Evolutionary conservation across 495 filamentous ascomycete species (phyloP).

Genomic region (Articulospora tetracladia): DNA sequence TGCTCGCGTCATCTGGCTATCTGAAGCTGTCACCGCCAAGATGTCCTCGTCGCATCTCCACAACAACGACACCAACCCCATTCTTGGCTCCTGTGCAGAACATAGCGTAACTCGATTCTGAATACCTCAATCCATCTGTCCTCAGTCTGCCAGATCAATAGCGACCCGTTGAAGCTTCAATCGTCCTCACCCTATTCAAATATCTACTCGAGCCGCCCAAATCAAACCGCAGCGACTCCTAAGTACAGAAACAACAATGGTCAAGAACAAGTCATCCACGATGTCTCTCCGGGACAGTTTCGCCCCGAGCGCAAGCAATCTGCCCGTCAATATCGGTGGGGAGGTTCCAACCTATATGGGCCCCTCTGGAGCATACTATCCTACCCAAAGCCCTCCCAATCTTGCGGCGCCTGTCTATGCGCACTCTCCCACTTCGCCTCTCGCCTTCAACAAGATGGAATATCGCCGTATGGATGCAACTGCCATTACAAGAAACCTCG

Average conservation of each 20-base stretch:
- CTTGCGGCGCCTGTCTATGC: too few species aligned
- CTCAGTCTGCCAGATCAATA: background rate
- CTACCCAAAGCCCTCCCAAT: too few species aligned
- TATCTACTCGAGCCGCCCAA: background rate
- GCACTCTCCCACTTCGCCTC: too few species aligned
- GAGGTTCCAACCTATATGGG: too few species aligned
- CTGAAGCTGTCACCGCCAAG: background rate
- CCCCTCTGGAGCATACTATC: too few species aligned
- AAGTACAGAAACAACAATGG: slow-evolving; percentile 29
- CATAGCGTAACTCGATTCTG: background rate
- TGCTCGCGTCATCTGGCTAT: too few species aligned
- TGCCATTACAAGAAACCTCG: too few species aligned
- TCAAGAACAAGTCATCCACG: slow-evolving; percentile 13
- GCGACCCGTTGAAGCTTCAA: background rate
- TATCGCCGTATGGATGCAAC: too few species aligned
- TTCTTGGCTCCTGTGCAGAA: background rate
- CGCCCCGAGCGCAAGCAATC: background rate
- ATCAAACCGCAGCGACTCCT: background rate
- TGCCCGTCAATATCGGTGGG: background rate
- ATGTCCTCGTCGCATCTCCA: background rate
- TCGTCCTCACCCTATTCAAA: background rate
- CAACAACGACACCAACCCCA: background rate
- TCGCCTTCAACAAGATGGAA: too few species aligned
- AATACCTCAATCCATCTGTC: background rate
- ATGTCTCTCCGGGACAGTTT: background rate